Evolutionary conservation across 1,139 yeast species (phyloP).

Genomic region (Arxiozyma slooffiae): DNA sequence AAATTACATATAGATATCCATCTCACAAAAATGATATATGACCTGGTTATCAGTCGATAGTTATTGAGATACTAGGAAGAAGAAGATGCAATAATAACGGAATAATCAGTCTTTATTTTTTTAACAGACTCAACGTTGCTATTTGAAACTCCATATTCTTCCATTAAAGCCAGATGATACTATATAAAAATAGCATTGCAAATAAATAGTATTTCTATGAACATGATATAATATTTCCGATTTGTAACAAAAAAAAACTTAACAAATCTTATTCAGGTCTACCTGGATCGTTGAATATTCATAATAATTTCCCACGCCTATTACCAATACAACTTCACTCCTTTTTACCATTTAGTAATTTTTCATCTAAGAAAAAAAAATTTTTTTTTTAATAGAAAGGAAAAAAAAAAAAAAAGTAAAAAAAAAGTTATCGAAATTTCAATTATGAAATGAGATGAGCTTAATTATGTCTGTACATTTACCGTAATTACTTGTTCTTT

Average conservation of each 20-base stretch:
- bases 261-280: no score
- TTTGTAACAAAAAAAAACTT: background rate
- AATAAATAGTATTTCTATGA: background rate
- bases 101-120: no score
- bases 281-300: no score
- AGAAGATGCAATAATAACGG: background rate
- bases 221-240: no score
- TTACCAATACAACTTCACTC: background rate
- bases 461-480: background rate
- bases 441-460: conserved; percentile 16
- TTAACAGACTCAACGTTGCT: background rate
- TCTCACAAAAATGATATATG: no score
- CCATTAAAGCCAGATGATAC: background rate
- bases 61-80: no score
- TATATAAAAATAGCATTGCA: background rate
- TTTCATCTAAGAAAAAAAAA: no score
- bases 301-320: background rate
- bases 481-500: no score
- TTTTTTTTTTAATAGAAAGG: background rate
- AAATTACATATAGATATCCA: background rate
- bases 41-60: background rate
- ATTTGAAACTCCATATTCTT: no score
- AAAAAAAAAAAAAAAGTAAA: no score
- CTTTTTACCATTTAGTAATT: no score
- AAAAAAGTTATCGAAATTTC: background rate